Conservation (phyloP, 176 grass and related monocot genomes). For the Poa pratensis region DNA sequence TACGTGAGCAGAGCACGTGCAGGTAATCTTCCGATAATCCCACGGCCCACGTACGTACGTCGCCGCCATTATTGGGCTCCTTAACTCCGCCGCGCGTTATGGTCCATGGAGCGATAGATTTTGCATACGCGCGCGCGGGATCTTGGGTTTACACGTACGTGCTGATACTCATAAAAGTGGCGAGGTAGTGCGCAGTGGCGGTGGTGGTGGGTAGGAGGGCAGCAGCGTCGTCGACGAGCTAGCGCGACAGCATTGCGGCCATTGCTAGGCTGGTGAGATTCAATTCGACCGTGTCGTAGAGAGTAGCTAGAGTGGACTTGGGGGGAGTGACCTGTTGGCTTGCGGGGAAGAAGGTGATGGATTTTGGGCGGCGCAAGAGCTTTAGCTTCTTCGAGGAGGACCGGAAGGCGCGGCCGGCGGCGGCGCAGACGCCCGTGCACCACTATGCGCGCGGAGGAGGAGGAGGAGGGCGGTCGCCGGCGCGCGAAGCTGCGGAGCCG, state of each 20-base stretch:
- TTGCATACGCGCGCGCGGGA: not conserved
- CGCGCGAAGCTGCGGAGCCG: slow-evolving; percentile 32
- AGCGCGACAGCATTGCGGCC: not conserved
- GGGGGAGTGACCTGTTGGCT: not conserved
- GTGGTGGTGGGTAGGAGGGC: not conserved
- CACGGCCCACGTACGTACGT: slow-evolving; percentile 26
- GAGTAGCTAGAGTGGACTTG: slow-evolving; percentile 28
- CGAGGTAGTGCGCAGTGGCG: not conserved
- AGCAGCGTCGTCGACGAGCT: slow-evolving; percentile 3
- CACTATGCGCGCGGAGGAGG: slow-evolving; percentile 40
- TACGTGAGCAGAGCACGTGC: slow-evolving; percentile 13
- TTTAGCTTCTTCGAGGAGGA: slow-evolving; percentile 73
- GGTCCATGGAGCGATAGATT: not conserved
- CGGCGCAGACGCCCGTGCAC: slow-evolving; percentile 48
- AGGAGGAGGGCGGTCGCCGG: slow-evolving; percentile 14
- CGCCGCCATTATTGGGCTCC: slow-evolving; percentile 34
- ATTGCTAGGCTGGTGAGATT: slow-evolving; percentile 26
- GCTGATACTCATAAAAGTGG: slow-evolving; percentile 16
- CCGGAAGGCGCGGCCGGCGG: slow-evolving; percentile 25
- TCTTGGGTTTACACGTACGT: not conserved
- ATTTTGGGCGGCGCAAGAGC: slow-evolving; percentile 61
- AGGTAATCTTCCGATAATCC: slow-evolving; percentile 28
- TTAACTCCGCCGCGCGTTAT: slow-evolving; percentile 35
- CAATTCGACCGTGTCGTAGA: slow-evolving; percentile 39
- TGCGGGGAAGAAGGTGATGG: not conserved